These are phyloP conservation scores for Agrocybe pediades DNA, from an alignment of 768 basidiomycete species.

Conservation along the genomic window DNA sequence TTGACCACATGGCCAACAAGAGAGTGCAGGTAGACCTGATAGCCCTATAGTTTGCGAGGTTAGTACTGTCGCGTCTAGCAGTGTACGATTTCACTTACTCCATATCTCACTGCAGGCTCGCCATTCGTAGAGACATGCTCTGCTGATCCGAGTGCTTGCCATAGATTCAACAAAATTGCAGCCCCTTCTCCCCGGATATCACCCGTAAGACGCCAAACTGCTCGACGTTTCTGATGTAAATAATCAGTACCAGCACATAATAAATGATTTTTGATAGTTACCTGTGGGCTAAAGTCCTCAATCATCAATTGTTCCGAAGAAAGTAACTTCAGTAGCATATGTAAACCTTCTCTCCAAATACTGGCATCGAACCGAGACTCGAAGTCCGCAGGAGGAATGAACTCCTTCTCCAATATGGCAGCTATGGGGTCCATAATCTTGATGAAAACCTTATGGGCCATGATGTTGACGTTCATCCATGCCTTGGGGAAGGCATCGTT, in stretches of 20 bases:
- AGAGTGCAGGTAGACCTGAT: slow-evolving; percentile 79
- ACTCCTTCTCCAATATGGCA: slow-evolving; percentile 74
- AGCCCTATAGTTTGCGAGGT: slow-evolving; percentile 57
- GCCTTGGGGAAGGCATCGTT: slow-evolving; percentile 87
- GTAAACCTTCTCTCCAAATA: slow-evolving; percentile 82
- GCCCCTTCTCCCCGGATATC: slow-evolving; percentile 95
- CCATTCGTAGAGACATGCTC: slow-evolving; percentile 54
- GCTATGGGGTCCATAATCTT: slow-evolving; percentile 87
- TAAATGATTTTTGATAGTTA: slow-evolving; percentile 24
- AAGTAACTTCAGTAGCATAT: slow-evolving; percentile 80
- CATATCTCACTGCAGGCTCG: slow-evolving; percentile 63
- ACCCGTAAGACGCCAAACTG: slow-evolving; percentile 95
- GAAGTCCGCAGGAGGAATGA: slow-evolving; percentile 70
- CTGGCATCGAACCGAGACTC: slow-evolving; percentile 69
- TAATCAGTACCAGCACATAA: not conserved
- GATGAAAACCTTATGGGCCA: slow-evolving; percentile 86
- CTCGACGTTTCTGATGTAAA: slow-evolving; percentile 76
- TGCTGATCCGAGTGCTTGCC: slow-evolving; percentile 85
- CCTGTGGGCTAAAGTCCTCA: slow-evolving; percentile 95
- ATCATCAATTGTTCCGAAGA: slow-evolving; percentile 92
- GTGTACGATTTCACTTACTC: slow-evolving; percentile 49
- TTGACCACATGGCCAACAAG: slow-evolving; percentile 90
- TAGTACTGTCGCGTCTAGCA: not conserved
- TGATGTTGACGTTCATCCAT: slow-evolving; percentile 90
- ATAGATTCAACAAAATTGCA: slow-evolving; percentile 72